A percentile compares a stretch with the other conserved stretches of the same genome.
phyloP scores from a whole-genome alignment of 2,329 filamentous ascomycete species.

The Geosmithia morbida region DNA sequence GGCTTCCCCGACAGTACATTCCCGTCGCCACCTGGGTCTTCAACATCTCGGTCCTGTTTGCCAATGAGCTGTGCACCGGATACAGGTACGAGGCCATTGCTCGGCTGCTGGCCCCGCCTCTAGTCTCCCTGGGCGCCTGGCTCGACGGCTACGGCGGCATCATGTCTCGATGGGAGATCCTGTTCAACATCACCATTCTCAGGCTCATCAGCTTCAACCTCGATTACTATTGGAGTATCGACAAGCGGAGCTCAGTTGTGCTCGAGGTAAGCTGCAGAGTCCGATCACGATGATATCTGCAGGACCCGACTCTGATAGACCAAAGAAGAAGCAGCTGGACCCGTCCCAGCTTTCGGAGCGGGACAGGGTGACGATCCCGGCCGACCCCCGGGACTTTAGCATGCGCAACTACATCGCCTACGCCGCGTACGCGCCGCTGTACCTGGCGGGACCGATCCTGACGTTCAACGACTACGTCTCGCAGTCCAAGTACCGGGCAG shows the following conservation, averaged over 20 bases:
- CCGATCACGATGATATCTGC: background rate
- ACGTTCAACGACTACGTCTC: slow-evolving; percentile 98
- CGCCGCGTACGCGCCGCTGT: slow-evolving; percentile 80
- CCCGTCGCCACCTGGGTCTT: slow-evolving; percentile 77
- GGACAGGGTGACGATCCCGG: slow-evolving; percentile 69
- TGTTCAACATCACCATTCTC: slow-evolving; percentile 92
- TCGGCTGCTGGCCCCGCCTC: slow-evolving; percentile 26
- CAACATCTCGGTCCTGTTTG: slow-evolving; percentile 73
- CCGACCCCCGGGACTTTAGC: slow-evolving; percentile 53
- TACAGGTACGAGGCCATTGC: slow-evolving; percentile 59
- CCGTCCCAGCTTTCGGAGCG: slow-evolving; percentile 74
- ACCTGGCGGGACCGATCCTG: slow-evolving; percentile 82
- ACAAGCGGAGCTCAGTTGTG: slow-evolving; percentile 46
- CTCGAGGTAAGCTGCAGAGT: slow-evolving; percentile 55
- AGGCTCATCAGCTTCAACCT: slow-evolving; percentile 93
- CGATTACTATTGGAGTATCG: slow-evolving; percentile 87
- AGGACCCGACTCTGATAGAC: slow-evolving; percentile 38
- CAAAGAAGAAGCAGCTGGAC: slow-evolving; percentile 96
- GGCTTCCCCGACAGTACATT: slow-evolving; percentile 54
- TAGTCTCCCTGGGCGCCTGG: slow-evolving; percentile 50
- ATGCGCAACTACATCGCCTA: slow-evolving; percentile 87
- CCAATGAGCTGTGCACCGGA: slow-evolving; percentile 72
- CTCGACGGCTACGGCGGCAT: slow-evolving; percentile 72
- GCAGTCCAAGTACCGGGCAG: slow-evolving; percentile 60
- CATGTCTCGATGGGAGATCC: slow-evolving; percentile 86